phyloP scores from a whole-genome alignment of 306 rosid species.

The Lagenaria siceraria region DNA sequence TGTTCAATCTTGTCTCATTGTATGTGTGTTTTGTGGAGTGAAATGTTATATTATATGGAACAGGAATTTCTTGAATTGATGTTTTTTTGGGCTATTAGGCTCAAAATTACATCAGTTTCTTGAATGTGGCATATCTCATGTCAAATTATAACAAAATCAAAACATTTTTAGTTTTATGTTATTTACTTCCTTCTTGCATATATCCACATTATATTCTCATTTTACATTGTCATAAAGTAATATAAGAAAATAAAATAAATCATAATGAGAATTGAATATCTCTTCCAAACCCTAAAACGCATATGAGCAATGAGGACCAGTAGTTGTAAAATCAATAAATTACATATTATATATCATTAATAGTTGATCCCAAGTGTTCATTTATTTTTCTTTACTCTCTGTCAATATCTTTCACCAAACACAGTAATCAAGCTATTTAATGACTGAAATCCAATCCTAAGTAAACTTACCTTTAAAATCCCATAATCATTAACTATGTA shows the following conservation, averaged over 20 bases:
- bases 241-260: not conserved
- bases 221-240: not conserved
- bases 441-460: too few species aligned
- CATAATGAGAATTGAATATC: not conserved
- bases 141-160: not conserved
- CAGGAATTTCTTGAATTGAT: not conserved
- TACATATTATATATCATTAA: too few species aligned
- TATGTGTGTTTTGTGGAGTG: not conserved
- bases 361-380: too few species aligned
- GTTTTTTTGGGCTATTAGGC: not conserved
- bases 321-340: too few species aligned
- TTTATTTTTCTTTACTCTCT: too few species aligned
- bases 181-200: not conserved
- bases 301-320: too few species aligned
- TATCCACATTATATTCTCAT: not conserved
- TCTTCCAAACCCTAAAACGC: not conserved
- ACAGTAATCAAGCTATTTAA: too few species aligned
- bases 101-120: not conserved
- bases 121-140: conserved; percentile 6
- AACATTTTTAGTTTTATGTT: not conserved
- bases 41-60: not conserved
- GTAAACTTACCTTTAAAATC: too few species aligned
- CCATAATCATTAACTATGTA: too few species aligned
- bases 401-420: too few species aligned
- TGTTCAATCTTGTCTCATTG: not conserved